Evolutionary conservation across 176 grass and related monocot species (phyloP).

Genomic region (Ampelocalamus luodianensis): DNA sequence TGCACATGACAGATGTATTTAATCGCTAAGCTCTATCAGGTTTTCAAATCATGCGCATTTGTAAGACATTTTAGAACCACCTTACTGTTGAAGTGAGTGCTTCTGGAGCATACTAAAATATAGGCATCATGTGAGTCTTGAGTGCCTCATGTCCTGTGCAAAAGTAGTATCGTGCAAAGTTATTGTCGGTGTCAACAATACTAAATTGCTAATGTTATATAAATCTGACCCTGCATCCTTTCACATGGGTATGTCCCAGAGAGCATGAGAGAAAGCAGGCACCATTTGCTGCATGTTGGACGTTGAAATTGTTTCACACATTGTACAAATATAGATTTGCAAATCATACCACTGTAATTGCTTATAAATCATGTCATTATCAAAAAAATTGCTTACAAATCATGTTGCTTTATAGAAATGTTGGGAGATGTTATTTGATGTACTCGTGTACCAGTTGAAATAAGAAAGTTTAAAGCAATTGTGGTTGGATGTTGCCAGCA

Average conservation of each 20-base stretch:
- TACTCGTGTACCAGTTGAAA: not conserved
- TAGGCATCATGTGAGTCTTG: not conserved
- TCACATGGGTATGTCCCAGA: not conserved
- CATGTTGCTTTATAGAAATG: not conserved
- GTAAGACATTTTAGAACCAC: not conserved
- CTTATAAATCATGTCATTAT: not conserved
- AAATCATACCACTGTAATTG: not conserved
- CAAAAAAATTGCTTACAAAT: not conserved
- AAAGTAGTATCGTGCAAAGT: not conserved
- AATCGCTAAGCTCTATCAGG: not conserved
- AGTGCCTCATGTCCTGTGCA: slow-evolving; percentile 11
- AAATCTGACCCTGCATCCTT: not conserved
- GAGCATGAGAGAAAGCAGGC: not conserved
- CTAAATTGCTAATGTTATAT: not conserved
- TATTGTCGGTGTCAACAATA: slow-evolving; percentile 4
- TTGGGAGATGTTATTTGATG: slow-evolving; percentile 23
- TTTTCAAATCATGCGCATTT: not conserved
- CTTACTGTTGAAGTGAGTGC: too few species aligned
- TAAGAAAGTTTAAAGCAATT: not conserved
- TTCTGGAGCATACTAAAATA: too few species aligned
- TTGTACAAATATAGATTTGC: not conserved
- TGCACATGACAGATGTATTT: not conserved
- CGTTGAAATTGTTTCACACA: not conserved
- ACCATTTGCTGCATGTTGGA: slow-evolving; percentile 2
- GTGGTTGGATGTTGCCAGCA: slow-evolving; percentile 10